Evolutionary conservation across 73 alveolate genomes (phyloP), one percentile per base, ranked within the genome.

Genomic region (Paramecium pentaurelia): DNA sequence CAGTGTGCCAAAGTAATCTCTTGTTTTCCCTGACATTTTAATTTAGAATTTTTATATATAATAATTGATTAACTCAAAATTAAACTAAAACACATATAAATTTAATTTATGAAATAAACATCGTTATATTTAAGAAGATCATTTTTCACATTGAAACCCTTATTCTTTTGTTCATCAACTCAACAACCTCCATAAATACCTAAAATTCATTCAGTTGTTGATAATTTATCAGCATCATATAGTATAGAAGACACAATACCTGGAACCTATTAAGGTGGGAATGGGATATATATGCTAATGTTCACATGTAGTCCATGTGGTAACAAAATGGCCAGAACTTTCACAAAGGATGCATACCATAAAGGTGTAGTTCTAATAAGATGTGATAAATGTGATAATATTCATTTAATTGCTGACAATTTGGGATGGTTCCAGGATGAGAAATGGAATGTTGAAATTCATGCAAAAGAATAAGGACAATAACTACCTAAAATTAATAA

Each of bases 351-450:
- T 32, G 93, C 99, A 11, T 97, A 97, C 84, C 93, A 96, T 40
- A 77, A 93, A 60, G 99, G 99, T 16, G 99, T 97, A 30, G 99
- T 97, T 37, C 92, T 97, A 12, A 71, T 97, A 22, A 86, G 98
- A 77, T 97, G 99, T 85, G 97, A 92, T 68, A 95, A 95, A 16
- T 97, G 99, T 86, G 97, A 97, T 60, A 93, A 91, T 44, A 91
- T 94, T 54, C 99, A 97, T 91, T 84, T 97, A 18, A 97, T 97
- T 18, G 99, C 99, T 27, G 99, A 97, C 92, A 95, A 97, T 91
- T 93, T 97, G 45, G 99, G 98, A 25, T 96, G 96, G 96, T 97
- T 97, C 83, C 93, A 95, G 32, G 98, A 96, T 60, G 93, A 92
- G 77, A 18, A 88, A 30, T 73, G 84, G 51, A 97, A 94, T 68